A percentile compares a stretch with the other conserved stretches of the same genome.
phyloP scores from a whole-genome alignment of 768 basidiomycete species.

The Glaciozyma martinii region DNA sequence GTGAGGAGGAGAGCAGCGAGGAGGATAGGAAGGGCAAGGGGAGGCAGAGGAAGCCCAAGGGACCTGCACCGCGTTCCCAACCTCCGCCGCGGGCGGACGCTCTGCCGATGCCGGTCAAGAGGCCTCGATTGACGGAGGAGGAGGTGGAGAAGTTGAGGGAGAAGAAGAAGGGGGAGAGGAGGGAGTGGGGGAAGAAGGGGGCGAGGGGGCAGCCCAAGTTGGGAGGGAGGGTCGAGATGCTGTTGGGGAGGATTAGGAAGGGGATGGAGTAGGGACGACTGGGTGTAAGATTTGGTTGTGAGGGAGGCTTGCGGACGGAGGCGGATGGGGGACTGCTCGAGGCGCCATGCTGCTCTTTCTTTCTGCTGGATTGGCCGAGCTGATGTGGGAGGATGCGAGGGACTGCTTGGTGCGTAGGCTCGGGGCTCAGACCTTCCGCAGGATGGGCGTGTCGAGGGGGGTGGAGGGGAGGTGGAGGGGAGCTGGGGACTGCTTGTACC shows the following conservation, averaged over 20 bases:
- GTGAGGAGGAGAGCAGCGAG: not conserved
- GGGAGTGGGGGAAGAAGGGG: slow-evolving; percentile 12
- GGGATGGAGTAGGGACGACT: slow-evolving; percentile 6
- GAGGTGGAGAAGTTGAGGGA: slow-evolving; percentile 23
- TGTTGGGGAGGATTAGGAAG: slow-evolving; percentile 25
- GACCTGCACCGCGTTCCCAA: not conserved
- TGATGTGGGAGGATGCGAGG: too few relatives aligned
- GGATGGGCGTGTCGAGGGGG: too few relatives aligned
- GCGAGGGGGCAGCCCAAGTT: slow-evolving; percentile 28
- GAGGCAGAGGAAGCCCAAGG: not conserved
- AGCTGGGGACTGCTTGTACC: too few relatives aligned
- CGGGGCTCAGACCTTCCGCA: too few relatives aligned
- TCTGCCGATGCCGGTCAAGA: slow-evolving; percentile 5
- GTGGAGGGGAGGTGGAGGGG: too few relatives aligned
- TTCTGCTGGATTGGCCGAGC: too few relatives aligned
- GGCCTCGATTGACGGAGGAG: slow-evolving; percentile 15
- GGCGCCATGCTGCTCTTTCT: too few relatives aligned
- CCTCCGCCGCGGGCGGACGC: not conserved
- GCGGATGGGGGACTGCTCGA: too few relatives aligned
- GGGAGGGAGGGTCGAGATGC: slow-evolving; percentile 16
- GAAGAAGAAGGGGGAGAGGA: slow-evolving; percentile 18
- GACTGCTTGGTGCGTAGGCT: too few relatives aligned
- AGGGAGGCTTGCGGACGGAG: too few relatives aligned
- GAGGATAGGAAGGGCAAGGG: slow-evolving; percentile 4
- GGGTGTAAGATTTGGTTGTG: not conserved